phyloP scores from a whole-genome alignment of 2,329 filamentous ascomycete genomes.

The Stachybotrys chartarum region DNA sequence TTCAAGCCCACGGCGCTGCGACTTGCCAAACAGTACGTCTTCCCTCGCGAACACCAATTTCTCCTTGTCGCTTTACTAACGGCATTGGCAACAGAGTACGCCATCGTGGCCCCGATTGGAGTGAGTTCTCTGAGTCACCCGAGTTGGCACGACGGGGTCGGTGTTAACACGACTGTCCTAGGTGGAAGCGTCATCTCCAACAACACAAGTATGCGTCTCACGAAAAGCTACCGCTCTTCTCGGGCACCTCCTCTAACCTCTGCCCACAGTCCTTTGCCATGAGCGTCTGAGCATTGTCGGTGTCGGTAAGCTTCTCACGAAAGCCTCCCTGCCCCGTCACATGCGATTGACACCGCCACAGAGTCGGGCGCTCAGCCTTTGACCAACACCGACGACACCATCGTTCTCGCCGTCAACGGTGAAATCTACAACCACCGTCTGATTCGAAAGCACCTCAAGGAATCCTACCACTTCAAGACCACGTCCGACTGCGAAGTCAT shows the following conservation, averaged over 20 bases:
- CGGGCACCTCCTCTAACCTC: slow-evolving; percentile 16
- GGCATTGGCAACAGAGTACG: slow-evolving; percentile 50
- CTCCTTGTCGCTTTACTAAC: slow-evolving; percentile 6
- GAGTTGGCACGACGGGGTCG: neutral
- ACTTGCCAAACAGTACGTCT: slow-evolving; percentile 84
- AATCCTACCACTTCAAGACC: slow-evolving; percentile 93
- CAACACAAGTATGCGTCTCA: slow-evolving; percentile 67
- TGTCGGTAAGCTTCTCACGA: slow-evolving; percentile 58
- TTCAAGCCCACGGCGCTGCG: slow-evolving; percentile 94
- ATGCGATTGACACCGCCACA: slow-evolving; percentile 26
- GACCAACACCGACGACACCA: slow-evolving; percentile 80
- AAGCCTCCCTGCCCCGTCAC: slow-evolving; percentile 4
- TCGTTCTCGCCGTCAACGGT: slow-evolving; percentile 94
- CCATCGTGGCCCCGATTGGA: slow-evolving; percentile 97
- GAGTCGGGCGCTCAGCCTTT: slow-evolving; percentile 94
- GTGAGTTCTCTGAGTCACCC: slow-evolving; percentile 47
- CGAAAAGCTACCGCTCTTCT: slow-evolving; percentile 9
- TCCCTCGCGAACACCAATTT: neutral
- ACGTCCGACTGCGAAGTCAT: slow-evolving; percentile 98
- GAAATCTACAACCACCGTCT: slow-evolving; percentile 99
- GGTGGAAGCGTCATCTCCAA: slow-evolving; percentile 85
- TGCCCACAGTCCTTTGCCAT: slow-evolving; percentile 74
- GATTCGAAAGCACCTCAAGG: slow-evolving; percentile 79
- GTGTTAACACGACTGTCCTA: slow-evolving; percentile 31
- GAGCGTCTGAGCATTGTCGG: slow-evolving; percentile 97